Conservation (phyloP, 176 grass and related monocot species). For the Pontederia crassipes region DNA sequence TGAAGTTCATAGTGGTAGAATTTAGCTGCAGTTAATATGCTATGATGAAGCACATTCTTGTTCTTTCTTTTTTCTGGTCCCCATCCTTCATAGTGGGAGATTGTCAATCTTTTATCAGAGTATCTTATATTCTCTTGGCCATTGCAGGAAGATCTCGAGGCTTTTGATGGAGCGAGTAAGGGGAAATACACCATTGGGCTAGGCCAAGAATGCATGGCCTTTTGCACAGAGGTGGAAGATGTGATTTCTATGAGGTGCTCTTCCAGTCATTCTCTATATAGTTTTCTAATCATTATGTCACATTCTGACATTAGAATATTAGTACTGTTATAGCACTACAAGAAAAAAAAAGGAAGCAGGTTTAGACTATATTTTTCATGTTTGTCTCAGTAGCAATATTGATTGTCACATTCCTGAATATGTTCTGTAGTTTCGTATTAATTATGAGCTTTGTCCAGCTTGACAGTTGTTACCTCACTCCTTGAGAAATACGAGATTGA, state of each 20-base stretch:
- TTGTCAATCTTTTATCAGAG: not conserved
- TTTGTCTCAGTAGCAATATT: slow-evolving; percentile 10
- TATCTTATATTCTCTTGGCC: not conserved
- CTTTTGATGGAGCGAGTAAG: slow-evolving; percentile 77
- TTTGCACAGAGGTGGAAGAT: slow-evolving; percentile 83
- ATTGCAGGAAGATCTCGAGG: slow-evolving; percentile 74
- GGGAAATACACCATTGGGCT: slow-evolving; percentile 97
- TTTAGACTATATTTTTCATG: not conserved
- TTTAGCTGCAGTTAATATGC: too few relatives aligned
- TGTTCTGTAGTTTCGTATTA: slow-evolving; percentile 12
- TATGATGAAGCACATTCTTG: not conserved
- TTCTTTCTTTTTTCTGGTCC: not conserved
- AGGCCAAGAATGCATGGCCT: slow-evolving; percentile 94
- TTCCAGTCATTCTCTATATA: not conserved
- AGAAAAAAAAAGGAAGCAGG: too few relatives aligned
- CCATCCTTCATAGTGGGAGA: not conserved
- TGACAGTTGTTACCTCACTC: slow-evolving; percentile 73
- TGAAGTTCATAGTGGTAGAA: too few relatives aligned
- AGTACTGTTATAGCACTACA: too few relatives aligned
- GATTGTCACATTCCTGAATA: not conserved
- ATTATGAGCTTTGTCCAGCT: slow-evolving; percentile 30
- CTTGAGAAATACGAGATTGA: slow-evolving; percentile 76
- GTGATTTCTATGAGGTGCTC: slow-evolving; percentile 93
- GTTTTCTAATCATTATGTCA: not conserved
- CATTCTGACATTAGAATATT: not conserved